Base-by-base conservation (phyloP, 1,139 yeast genomes). In the Scheffersomyces segobiensis region DNA sequence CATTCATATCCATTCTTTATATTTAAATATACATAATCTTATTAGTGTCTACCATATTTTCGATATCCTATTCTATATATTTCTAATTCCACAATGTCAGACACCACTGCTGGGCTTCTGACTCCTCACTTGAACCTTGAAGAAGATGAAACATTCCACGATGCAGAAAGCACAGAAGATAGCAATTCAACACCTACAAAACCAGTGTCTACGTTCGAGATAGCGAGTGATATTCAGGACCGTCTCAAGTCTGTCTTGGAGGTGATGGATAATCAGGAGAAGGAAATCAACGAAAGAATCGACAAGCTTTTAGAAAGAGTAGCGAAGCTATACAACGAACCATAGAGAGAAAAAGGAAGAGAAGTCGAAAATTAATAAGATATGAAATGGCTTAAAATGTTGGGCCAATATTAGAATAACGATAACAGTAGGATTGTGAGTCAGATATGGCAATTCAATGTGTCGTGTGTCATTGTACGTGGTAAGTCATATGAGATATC, bases 201-300 rank as follows among this genome's bases (percentile, higher is more conserved):
- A 32, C 66, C 71, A 5, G 71, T 72, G 1, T 79, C 87, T 1
- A 79, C 84, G 2, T 81, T 83, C 61, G 88, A 86, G 54, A 73
- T 85, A 20, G 84, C 87, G 0, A 79, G 78, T 57, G 81, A 76
- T 22, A 77, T 86, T 24, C 87, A 85, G 62, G 68, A 68, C 12
- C 72, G 76, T 53, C 63, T 85, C 21, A 69, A 75, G 48, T 71
- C 70, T 5, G 67, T 84, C 7, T 67, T 78, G 21, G 62, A 63
- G 6, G 50, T 60, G 32, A 57, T 77, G 5, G 75, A 74, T 0
- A 63, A 66, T 49, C 71, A 74, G 49, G 79, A 79, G 53, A 60
- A 60, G 14, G 80, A 75, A 32, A 65, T 78, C 8, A 68, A 67
- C 24, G 62, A 64, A 12, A 70, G 73, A 56, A 63, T 79, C 53